Evolutionary conservation across 202 grass and related monocot species (phyloP).

Genomic region (Panicum virgatum): DNA sequence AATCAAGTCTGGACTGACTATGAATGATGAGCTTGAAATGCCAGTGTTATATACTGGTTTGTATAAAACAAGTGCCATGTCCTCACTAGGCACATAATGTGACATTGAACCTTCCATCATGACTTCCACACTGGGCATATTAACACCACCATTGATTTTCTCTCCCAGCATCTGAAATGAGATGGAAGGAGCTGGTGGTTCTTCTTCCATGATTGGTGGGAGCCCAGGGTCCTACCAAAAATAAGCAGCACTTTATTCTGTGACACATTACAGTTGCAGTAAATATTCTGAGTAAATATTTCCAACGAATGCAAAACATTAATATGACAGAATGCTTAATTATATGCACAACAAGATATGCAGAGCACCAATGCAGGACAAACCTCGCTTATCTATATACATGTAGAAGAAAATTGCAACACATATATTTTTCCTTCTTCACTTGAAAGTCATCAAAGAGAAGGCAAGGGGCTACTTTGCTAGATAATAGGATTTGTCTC

Average conservation of each 20-base stretch:
- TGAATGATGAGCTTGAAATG: constrained; percentile 60
- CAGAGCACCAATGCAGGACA: neutral
- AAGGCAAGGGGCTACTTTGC: constrained; percentile 8
- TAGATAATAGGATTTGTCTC: neutral
- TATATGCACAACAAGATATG: constrained; percentile 14
- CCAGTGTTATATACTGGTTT: constrained; percentile 53
- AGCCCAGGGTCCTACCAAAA: constrained; percentile 72
- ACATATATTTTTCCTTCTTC: neutral
- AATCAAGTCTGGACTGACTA: constrained; percentile 71
- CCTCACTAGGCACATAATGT: constrained; percentile 37
- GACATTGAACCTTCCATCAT: constrained; percentile 44
- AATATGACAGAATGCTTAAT: neutral
- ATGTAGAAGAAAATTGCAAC: constrained; percentile 6
- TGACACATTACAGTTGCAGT: constrained; percentile 25
- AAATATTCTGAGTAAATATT: constrained; percentile 16
- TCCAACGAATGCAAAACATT: neutral
- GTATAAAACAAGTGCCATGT: constrained; percentile 85
- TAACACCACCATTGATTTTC: constrained; percentile 31
- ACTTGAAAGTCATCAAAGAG: constrained; percentile 2
- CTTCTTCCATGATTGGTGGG: constrained; percentile 70
- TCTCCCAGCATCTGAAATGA: constrained; percentile 32
- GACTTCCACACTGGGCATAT: constrained; percentile 37
- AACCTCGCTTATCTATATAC: neutral
- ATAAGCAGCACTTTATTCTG: constrained; percentile 29
- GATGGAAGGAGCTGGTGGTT: constrained; percentile 22